Evolutionary conservation across 2,329 filamentous ascomycete genomes (phyloP).

Genomic region (Chalaropsis ovoidea): DNA sequence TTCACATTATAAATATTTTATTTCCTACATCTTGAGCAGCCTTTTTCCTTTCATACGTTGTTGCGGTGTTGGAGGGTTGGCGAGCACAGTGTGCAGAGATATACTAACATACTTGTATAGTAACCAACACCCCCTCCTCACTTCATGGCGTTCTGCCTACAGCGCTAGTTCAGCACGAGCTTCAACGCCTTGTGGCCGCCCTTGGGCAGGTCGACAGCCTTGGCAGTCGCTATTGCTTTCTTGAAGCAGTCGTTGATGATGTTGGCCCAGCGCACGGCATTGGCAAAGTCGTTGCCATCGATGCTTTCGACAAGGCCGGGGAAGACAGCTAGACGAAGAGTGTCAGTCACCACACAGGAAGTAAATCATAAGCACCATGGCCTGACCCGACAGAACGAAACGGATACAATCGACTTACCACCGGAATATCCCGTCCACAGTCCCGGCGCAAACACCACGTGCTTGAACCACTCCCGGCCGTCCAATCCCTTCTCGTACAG

Average conservation of each 20-base stretch:
- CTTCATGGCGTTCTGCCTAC: no score
- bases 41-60: neutral
- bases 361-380: neutral
- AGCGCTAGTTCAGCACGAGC: neutral
- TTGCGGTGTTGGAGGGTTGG: no score
- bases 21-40: neutral
- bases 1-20: neutral
- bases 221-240: slow-evolving; percentile 32
- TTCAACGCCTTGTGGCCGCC: neutral
- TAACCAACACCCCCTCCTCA: no score
- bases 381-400: neutral
- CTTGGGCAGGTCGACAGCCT: neutral
- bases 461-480: slow-evolving; percentile 79
- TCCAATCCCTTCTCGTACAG: slow-evolving; percentile 67
- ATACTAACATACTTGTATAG: no score
- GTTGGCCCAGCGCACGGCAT: slow-evolving; percentile 48
- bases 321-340: slow-evolving; percentile 43
- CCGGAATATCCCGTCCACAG: slow-evolving; percentile 87
- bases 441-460: slow-evolving; percentile 85
- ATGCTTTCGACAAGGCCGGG: slow-evolving; percentile 54
- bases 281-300: slow-evolving; percentile 47
- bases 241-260: slow-evolving; percentile 47
- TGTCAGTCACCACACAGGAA: slow-evolving; percentile 24
- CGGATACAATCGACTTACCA: slow-evolving; percentile 38
- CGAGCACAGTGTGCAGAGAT: no score